These are phyloP conservation scores for Dendrostoma leiphaemia DNA, from an alignment of 2,329 filamentous ascomycete genomes.

Conservation along the genomic window DNA sequence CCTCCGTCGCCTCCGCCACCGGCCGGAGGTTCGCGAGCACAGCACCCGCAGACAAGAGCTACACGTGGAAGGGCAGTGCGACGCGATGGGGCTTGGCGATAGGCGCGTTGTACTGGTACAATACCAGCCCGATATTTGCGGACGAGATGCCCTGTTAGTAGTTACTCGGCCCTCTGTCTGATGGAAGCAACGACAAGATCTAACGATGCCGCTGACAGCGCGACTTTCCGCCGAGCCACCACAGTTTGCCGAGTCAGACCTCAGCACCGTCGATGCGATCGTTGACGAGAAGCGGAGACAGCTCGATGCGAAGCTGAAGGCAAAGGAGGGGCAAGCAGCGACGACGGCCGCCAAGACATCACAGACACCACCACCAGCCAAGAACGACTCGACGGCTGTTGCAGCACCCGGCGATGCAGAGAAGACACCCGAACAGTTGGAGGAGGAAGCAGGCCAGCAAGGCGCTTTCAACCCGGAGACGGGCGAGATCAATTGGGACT, in stretches of 20 bases:
- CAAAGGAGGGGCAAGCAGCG: constrained; percentile 16
- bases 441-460: constrained; percentile 81
- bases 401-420: constrained; percentile 12
- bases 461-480: constrained; percentile 98
- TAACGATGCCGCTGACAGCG: constrained; percentile 25
- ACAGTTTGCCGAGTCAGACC: constrained; percentile 54
- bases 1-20: constrained; percentile 35
- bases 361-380: constrained; percentile 26
- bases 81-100: constrained; percentile 73
- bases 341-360: constrained; percentile 27
- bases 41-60: constrained; percentile 59
- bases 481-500: constrained; percentile 99
- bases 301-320: constrained; percentile 31
- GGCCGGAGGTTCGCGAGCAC: constrained; percentile 54
- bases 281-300: constrained; percentile 61
- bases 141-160: constrained; percentile 76
- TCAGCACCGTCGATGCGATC: constrained; percentile 66
- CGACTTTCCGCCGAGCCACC: constrained; percentile 41
- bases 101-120: constrained; percentile 88
- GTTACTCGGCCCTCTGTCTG: too few relatives aligned
- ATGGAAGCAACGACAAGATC: constrained; percentile 1
- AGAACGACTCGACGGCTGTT: constrained; percentile 23
- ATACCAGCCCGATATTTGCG: constrained; percentile 82
- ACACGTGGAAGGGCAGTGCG: constrained; percentile 78
- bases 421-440: constrained; percentile 52